Base-by-base conservation (phyloP, 1,284 basidiomycete species). In the Ceratobasidium sp. region DNA sequence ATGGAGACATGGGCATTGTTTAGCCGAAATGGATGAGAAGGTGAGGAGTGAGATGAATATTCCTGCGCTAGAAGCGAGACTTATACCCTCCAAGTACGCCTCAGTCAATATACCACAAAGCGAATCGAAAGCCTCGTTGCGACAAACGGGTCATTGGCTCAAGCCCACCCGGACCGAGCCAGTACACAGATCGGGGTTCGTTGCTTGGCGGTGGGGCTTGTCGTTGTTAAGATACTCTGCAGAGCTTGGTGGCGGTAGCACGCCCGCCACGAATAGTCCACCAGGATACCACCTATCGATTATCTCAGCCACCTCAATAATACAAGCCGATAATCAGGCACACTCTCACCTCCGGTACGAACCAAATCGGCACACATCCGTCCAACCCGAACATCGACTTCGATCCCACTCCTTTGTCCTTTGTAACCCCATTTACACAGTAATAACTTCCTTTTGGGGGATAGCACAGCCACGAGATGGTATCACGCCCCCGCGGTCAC, bases 401-500 rank as follows among this genome's bases (percentile, higher is more conserved):
- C 31, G 2, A 22, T 13, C 53, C 4, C 27, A 34, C 53, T 56
- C 53, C 53, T 56, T 56, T 56, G 53, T 56, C 51, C 53, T 56
- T 31, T 19, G 9, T 9, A 13, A 31, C 27, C 53, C 53, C 13
- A 6, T 16, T 56, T 34, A 22, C 13, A 27, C 8, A 14, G 7
- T 16, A 31, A 56, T 56, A 14, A 56, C 13, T 56, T 13, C 53
- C 53, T 31, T 56, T 11, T 14, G 16, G 2, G 53, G 53, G 6
- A 29, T 56, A 56, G 27, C 19, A 14, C 31, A 31, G 27, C 53
- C 53, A 56, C 53, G 53, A 31, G 53, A 56, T 56, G 24, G 2
- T 27, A 56, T 56, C 53, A 56, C 53, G 13, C n/a, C 48, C 51
- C 51, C 27, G 31, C 27, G 3, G 53, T 56, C 53, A 56, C 53